Conservation (phyloP, 164 flowering plant species). For the Platanus orientalis region DNA sequence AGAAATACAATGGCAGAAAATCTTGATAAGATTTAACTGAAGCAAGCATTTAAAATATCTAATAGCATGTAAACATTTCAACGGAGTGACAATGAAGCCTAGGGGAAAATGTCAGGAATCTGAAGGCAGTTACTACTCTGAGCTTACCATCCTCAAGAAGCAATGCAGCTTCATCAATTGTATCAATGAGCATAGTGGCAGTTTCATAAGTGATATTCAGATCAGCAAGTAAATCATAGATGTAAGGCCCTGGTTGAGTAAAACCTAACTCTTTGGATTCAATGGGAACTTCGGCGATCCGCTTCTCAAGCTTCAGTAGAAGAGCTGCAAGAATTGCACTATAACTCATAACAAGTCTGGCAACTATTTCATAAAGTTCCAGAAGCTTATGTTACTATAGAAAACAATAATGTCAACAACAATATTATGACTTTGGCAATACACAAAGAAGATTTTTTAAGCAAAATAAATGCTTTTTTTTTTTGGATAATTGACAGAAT, state of each 20-base stretch:
- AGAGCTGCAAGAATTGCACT: conserved; percentile 54
- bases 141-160: conserved; percentile 83
- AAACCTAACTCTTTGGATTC: conserved; percentile 82
- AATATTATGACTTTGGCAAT: background rate
- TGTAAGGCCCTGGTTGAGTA: conserved; percentile 90
- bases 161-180: conserved; percentile 57
- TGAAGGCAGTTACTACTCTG: background rate
- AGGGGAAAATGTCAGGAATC: background rate
- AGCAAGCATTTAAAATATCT: background rate
- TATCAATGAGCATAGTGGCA: conserved; percentile 56
- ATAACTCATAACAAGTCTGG: background rate
- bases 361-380: background rate
- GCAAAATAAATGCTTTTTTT: background rate
- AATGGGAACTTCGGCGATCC: conserved; percentile 71
- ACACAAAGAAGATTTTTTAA: background rate
- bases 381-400: background rate
- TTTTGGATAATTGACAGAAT: too few relatives aligned
- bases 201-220: conserved; percentile 69
- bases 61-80: background rate
- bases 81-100: background rate
- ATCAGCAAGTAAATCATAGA: conserved; percentile 77
- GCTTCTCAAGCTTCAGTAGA: conserved; percentile 86
- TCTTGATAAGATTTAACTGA: background rate
- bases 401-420: background rate
- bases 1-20: too few relatives aligned